Conservation (phyloP, 768 basidiomycete species). For the Pleurotus eryngii region DNA sequence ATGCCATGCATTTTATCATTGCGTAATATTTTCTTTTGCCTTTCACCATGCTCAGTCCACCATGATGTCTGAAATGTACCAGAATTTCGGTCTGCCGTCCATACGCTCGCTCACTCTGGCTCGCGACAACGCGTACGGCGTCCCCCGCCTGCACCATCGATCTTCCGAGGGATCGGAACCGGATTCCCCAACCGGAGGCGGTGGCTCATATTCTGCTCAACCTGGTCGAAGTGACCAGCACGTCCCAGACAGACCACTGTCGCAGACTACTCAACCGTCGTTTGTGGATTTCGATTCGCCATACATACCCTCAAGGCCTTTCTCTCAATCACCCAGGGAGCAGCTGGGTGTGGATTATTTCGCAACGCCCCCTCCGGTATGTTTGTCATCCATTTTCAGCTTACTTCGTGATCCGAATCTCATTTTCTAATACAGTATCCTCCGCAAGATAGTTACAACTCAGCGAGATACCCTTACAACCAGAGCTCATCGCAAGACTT, state of each 20-base stretch:
- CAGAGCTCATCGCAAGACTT: constrained; percentile 4
- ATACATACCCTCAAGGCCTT: not conserved
- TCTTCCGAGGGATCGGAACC: constrained; percentile 7
- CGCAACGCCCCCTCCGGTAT: not conserved
- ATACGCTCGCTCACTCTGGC: constrained; percentile 1
- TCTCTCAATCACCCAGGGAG: not conserved
- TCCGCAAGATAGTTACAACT: not conserved
- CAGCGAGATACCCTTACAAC: constrained; percentile 4
- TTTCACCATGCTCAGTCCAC: constrained; percentile 3
- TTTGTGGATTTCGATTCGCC: constrained; percentile 2
- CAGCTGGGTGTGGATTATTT: not conserved
- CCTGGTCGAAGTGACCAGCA: not conserved
- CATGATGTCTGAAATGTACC: constrained; percentile 8
- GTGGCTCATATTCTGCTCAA: not conserved
- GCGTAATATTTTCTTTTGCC: constrained; percentile 7
- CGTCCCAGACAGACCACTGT: not conserved
- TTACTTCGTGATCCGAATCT: not conserved
- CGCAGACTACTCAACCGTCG: not conserved
- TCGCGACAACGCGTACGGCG: not conserved
- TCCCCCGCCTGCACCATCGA: constrained; percentile 1
- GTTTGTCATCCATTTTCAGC: not conserved
- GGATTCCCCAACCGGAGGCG: constrained; percentile 5
- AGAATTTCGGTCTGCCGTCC: constrained; percentile 5
- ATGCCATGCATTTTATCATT: constrained; percentile 8
- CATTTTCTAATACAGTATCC: not conserved